A percentile compares a stretch with the other conserved stretches of the same genome.
Evolutionary conservation across 1,139 yeast genomes (phyloP).

Genomic region (Hansenula anomala): DNA sequence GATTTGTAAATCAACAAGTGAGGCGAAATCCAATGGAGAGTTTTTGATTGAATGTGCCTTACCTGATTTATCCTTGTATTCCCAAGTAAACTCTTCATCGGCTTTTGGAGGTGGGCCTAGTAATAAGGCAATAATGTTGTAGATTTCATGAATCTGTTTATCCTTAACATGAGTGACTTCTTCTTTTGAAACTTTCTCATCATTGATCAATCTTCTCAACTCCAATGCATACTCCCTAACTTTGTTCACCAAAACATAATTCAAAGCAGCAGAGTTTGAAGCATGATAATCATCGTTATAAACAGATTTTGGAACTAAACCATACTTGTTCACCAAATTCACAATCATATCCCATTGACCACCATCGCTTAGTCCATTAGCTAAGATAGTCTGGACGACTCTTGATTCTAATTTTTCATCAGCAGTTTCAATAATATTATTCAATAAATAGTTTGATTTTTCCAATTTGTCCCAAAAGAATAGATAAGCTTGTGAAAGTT

Average conservation of each 20-base stretch:
- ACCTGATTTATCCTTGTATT: conserved; percentile 63
- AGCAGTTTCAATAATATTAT: conserved; percentile 63
- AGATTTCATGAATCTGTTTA: conserved; percentile 54
- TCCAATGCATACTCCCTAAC: conserved; percentile 69
- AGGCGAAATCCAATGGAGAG: conserved; percentile 60
- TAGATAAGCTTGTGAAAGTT: conserved; percentile 65
- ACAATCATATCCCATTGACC: conserved; percentile 84
- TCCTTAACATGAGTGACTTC: conserved; percentile 35
- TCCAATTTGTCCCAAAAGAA: conserved; percentile 72
- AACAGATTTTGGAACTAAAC: conserved; percentile 64
- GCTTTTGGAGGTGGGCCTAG: conserved; percentile 75
- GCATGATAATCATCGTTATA: conserved; percentile 69
- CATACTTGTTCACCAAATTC: conserved; percentile 69
- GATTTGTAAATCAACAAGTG: conserved; percentile 45
- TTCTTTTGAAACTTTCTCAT: conserved; percentile 17
- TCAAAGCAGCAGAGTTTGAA: conserved; percentile 48
- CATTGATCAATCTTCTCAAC: conserved; percentile 42
- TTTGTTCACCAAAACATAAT: conserved; percentile 56
- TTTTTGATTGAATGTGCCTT: conserved; percentile 45
- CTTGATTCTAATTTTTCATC: conserved; percentile 62
- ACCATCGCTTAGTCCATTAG: conserved; percentile 69
- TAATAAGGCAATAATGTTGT: conserved; percentile 55
- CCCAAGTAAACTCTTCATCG: conserved; percentile 63
- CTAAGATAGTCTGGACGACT: conserved; percentile 53
- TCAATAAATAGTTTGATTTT: conserved; percentile 68